Evolutionary conservation across 1,139 yeast species (phyloP), one percentile per base, ranked within the genome.

Genomic region (Pichiaceae sp.): DNA sequence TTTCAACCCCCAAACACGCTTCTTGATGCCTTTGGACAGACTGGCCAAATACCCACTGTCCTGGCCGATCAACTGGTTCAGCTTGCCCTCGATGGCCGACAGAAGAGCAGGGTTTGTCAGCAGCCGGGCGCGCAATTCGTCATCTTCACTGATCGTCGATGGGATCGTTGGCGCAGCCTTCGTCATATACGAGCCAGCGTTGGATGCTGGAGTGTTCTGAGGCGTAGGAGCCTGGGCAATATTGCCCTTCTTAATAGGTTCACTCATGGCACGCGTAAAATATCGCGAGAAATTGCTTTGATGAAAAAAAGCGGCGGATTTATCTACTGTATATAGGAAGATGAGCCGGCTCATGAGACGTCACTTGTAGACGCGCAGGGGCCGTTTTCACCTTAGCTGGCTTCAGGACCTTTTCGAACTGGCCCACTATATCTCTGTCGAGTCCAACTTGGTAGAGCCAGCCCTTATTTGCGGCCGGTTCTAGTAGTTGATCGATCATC

Each of bases 211-310:
- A 1, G 99, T 91, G 69, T 91, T 91, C 59, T 93, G 98, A 11
- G 99, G 99, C 2, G 99, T 91, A 35, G 99, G 98, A 4, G 98
- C 98, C 56, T 81, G 78, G 49, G 94, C 82, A 50, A 87, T 77
- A 57, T 84, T 86, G 55, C 81, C 80, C 41, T 53, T 54, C 63
- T 75, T 75, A 57, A 78, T 78, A 35, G 84, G 85, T 61, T 74
- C 85, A 42, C 80, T 67, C 85, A 78, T 78, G 12, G 14, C 24
- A 25, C 28, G 28, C 28, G 28, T 25, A 21, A 21, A n/a, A n/a
- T n/a, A n/a, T n/a, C n/a, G n/a, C n/a, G n/a, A n/a, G n/a, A n/a
- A n/a, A n/a, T n/a, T n/a, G n/a, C n/a, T 11, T 21, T 21, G 7
- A 25, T 8, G 28, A 25, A 14, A 14, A 25, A 14, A 14, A 25